Conservation (phyloP, 768 basidiomycete species). For the Collybiopsis confluens region DNA sequence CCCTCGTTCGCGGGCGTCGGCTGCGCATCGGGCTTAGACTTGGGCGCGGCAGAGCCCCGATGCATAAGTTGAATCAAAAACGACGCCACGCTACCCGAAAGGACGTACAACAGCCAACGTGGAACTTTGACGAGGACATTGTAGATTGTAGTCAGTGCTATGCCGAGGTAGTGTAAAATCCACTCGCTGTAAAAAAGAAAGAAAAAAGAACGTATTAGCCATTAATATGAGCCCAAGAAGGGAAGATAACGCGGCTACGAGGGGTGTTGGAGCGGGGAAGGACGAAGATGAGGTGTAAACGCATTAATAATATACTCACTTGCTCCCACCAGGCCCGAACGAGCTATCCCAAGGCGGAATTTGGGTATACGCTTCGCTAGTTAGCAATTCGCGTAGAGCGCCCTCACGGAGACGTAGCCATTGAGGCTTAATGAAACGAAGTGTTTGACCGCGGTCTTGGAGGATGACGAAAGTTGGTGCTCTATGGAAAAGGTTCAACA, state of each 20-base stretch:
- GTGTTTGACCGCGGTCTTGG: constrained; percentile 65
- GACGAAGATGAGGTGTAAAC: background rate
- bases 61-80: constrained; percentile 66
- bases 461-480: constrained; percentile 73
- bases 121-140: constrained; percentile 50
- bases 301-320: constrained; percentile 34
- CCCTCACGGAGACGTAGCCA: constrained; percentile 58
- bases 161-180: constrained; percentile 57
- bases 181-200: constrained; percentile 47
- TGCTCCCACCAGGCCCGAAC: constrained; percentile 74
- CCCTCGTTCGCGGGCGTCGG: background rate
- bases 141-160: constrained; percentile 47
- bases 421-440: constrained; percentile 76
- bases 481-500: constrained; percentile 35
- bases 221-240: no score
- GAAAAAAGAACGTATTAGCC: background rate
- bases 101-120: constrained; percentile 65
- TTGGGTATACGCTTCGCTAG: constrained; percentile 55
- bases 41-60: constrained; percentile 13
- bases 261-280: no score
- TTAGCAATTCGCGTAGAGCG: constrained; percentile 61
- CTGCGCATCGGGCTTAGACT: background rate
- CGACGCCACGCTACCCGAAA: constrained; percentile 66
- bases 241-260: no score
- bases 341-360: constrained; percentile 65